Evolutionary conservation across 2,329 filamentous ascomycete genomes (phyloP), one percentile per base, ranked within the genome.

Genomic region (Pseudogymnoascus sp.): DNA sequence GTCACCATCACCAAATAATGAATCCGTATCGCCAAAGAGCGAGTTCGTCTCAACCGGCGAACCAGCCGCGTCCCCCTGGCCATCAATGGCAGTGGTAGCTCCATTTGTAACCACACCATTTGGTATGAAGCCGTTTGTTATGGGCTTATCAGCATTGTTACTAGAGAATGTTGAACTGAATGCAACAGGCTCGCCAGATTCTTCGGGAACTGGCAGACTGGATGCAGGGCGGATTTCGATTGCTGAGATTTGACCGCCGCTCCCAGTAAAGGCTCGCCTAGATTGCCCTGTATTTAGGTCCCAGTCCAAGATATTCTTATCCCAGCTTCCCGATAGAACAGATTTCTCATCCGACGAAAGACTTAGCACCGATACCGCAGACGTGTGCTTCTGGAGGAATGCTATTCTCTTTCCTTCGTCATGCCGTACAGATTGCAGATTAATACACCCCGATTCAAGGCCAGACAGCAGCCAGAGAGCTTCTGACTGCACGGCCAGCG

Each of bases 241-340:
- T 1, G 91, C 86, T 1, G 91, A 95, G 65, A 97, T 92, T 73
- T 99, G 95, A 5, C 89, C 82, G 12, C 87, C 90, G 62, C 83
- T 90, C 1, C 89, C 88, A 57, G 88, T 86, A 71, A 93, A 97
- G 4, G 83, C 82, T 10, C 93, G 84, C 67, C 86, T 87, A 5
- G 89, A 81, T 69, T 89, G 82, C 0, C 95, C 95, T 1, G 86
- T 95, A 71, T 97, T 91, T 26, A 99, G 76, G 74, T 97, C 95
- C 95, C 95, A 99, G 73, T 97, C 93, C 62, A 92, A 84, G 0
- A 97, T 87, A 16, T 85, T 89, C 77, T 96, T 97, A 75, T 99
- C 95, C 95, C 95, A 99, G 73, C 92, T 93, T 3, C 95, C 95
- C 36, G 92, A 97, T 7, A 99, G 76, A 3, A 97, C 84, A 40